Evolutionary conservation across 768 basidiomycete species (phyloP).

Genomic region (Harrya chromipes): DNA sequence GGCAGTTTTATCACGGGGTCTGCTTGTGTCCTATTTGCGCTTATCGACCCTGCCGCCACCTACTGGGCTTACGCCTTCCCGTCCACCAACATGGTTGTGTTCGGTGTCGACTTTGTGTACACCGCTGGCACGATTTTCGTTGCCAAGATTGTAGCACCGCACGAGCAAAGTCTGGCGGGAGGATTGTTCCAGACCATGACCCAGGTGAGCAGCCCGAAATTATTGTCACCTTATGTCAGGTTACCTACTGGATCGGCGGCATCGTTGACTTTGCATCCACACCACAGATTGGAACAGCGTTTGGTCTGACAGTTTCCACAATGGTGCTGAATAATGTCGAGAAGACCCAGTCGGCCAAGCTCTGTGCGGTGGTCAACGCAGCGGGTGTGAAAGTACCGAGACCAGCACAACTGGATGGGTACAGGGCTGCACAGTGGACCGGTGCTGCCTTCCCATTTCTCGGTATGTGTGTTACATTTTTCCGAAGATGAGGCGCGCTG

Average conservation of each 20-base stretch:
- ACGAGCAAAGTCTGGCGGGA: conserved; percentile 75
- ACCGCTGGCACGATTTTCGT: conserved; percentile 72
- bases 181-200: conserved; percentile 79
- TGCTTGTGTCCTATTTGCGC: conserved; percentile 64
- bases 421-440: conserved; percentile 64
- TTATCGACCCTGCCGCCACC: conserved; percentile 51
- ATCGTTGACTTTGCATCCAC: neutral
- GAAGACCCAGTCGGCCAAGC: conserved; percentile 25
- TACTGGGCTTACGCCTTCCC: conserved; percentile 83
- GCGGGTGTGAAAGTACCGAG: conserved; percentile 29
- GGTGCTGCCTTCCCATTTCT: conserved; percentile 57
- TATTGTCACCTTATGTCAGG: neutral
- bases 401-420: conserved; percentile 47
- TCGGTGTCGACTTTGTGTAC: conserved; percentile 79
- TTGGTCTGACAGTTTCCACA: conserved; percentile 70
- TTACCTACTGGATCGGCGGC: neutral
- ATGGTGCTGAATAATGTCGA: conserved; percentile 65
- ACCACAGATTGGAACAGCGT: conserved; percentile 58
- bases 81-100: conserved; percentile 56
- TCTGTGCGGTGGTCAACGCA: conserved; percentile 32
- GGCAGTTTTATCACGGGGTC: conserved; percentile 58
- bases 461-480: conserved; percentile 34
- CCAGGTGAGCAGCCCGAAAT: conserved; percentile 41
- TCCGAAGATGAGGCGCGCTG: neutral
- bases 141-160: conserved; percentile 58